Conservation (phyloP, 2,329 filamentous ascomycete species). For the Penicillium decumbens region DNA sequence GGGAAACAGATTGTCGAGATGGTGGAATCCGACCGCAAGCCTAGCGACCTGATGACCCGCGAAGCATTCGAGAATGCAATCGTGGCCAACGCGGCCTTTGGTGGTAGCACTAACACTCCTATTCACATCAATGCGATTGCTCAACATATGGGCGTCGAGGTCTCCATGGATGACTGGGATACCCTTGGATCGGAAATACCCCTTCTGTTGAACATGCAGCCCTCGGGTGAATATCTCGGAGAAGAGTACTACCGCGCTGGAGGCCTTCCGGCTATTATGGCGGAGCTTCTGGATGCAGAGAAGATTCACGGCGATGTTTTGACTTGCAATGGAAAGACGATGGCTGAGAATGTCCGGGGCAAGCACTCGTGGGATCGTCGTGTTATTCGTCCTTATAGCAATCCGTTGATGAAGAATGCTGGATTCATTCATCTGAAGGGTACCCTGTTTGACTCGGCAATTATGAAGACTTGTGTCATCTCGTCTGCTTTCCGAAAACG, state of each 20-base stretch:
- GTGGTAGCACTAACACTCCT: slow-evolving; percentile 54
- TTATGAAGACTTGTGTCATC: slow-evolving; percentile 53
- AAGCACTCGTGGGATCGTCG: slow-evolving; percentile 49
- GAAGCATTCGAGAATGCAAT: slow-evolving; percentile 56
- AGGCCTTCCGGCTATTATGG: slow-evolving; percentile 51
- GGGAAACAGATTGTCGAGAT: slow-evolving; percentile 50
- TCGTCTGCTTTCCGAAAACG: slow-evolving; percentile 43
- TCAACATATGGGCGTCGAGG: slow-evolving; percentile 50
- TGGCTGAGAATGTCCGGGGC: slow-evolving; percentile 19
- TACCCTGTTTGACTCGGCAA: slow-evolving; percentile 49
- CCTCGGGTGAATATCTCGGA: slow-evolving; percentile 50
- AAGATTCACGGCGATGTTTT: slow-evolving; percentile 38
- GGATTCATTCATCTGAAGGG: slow-evolving; percentile 51
- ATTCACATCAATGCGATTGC: slow-evolving; percentile 55
- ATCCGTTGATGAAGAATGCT: slow-evolving; percentile 49
- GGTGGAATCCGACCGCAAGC: slow-evolving; percentile 47
- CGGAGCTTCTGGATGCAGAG: slow-evolving; percentile 49
- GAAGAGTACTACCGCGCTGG: slow-evolving; percentile 55
- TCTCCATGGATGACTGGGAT: slow-evolving; percentile 54
- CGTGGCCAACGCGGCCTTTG: slow-evolving; percentile 52
- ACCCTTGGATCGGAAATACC: slow-evolving; percentile 48
- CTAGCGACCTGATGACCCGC: slow-evolving; percentile 53
- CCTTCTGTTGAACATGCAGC: slow-evolving; percentile 53
- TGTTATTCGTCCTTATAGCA: slow-evolving; percentile 44
- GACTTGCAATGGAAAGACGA: slow-evolving; percentile 33